Percentiles rank a stretch among this genome's conserved stretches.
These are phyloP conservation scores for Ceratorhiza oryzae-sativae DNA, from an alignment of 1,284 basidiomycete genomes.

Conservation along the genomic window DNA sequence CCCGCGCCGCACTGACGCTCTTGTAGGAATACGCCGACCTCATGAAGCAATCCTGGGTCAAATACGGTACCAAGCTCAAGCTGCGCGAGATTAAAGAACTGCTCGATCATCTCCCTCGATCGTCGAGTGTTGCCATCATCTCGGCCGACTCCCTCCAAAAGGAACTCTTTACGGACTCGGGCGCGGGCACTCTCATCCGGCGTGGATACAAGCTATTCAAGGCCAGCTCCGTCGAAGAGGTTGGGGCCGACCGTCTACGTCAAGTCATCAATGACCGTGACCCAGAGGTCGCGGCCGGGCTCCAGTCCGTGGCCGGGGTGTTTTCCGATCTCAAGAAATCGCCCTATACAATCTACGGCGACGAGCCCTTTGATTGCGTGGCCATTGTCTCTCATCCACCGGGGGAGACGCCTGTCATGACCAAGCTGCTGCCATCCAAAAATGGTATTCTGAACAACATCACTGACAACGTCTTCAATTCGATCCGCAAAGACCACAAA, in stretches of 20 bases:
- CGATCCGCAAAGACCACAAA: slow-evolving; percentile 94
- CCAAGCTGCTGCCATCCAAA: slow-evolving; percentile 88
- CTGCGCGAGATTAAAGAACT: slow-evolving; percentile 99
- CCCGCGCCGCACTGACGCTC: slow-evolving; percentile 16
- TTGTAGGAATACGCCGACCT: slow-evolving; percentile 90
- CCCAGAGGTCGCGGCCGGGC: slow-evolving; percentile 85
- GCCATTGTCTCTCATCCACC: slow-evolving; percentile 93
- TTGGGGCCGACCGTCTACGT: slow-evolving; percentile 92
- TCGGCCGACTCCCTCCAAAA: slow-evolving; percentile 92
- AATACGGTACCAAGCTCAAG: slow-evolving; percentile 99
- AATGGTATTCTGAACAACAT: slow-evolving; percentile 93
- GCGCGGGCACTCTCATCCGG: slow-evolving; percentile 96
- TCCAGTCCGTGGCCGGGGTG: slow-evolving; percentile 88
- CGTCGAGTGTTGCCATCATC: slow-evolving; percentile 98
- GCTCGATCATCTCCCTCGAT: slow-evolving; percentile 96
- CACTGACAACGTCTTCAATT: slow-evolving; percentile 95
- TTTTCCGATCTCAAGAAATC: slow-evolving; percentile 80
- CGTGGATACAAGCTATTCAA: slow-evolving; percentile 98
- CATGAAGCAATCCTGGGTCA: slow-evolving; percentile 99
- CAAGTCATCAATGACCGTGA: slow-evolving; percentile 95
- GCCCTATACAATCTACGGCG: slow-evolving; percentile 95
- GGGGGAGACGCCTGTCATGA: slow-evolving; percentile 90
- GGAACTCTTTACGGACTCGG: slow-evolving; percentile 98
- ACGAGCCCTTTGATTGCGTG: slow-evolving; percentile 95
- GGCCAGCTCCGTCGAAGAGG: slow-evolving; percentile 78